Evolutionary conservation across 768 basidiomycete species (phyloP).

Genomic region (Ramaria sp.): DNA sequence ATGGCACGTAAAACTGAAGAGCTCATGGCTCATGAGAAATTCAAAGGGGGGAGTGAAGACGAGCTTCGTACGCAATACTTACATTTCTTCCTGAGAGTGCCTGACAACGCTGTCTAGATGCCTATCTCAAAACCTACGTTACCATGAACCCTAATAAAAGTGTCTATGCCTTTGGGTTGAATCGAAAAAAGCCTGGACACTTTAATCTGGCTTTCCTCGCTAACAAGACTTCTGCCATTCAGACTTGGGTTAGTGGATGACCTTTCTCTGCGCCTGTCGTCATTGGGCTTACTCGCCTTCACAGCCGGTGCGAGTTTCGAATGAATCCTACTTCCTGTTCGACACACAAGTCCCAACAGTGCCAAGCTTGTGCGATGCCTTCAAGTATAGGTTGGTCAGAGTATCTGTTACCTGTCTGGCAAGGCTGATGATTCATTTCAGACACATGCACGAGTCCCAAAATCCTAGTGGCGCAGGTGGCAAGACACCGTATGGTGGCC

Average conservation of each 20-base stretch:
- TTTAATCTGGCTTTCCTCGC: conserved; percentile 90
- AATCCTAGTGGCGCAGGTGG: conserved; percentile 35
- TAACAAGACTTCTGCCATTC: conserved; percentile 81
- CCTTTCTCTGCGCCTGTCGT: not conserved
- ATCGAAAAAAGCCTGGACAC: conserved; percentile 83
- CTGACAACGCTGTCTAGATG: conserved; percentile 37
- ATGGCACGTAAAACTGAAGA: conserved; percentile 92
- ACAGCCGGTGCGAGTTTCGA: conserved; percentile 78
- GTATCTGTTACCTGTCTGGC: conserved; percentile 12
- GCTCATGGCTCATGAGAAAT: conserved; percentile 91
- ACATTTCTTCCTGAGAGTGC: not conserved
- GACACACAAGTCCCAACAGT: conserved; percentile 87
- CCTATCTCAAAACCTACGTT: conserved; percentile 81
- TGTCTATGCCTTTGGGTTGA: conserved; percentile 91
- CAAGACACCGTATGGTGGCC: conserved; percentile 74
- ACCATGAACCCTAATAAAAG: conserved; percentile 90
- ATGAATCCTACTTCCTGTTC: conserved; percentile 83
- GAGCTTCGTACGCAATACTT: conserved; percentile 67
- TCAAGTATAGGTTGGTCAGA: conserved; percentile 61
- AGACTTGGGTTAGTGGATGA: conserved; percentile 68
- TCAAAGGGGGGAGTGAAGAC: conserved; percentile 78
- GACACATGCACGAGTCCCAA: conserved; percentile 73
- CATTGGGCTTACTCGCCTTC: not conserved
- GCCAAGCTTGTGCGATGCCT: conserved; percentile 90
- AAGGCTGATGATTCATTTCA: conserved; percentile 18